Conservation (phyloP, 805 yeast species). For the Lachancea quebecensis region DNA sequence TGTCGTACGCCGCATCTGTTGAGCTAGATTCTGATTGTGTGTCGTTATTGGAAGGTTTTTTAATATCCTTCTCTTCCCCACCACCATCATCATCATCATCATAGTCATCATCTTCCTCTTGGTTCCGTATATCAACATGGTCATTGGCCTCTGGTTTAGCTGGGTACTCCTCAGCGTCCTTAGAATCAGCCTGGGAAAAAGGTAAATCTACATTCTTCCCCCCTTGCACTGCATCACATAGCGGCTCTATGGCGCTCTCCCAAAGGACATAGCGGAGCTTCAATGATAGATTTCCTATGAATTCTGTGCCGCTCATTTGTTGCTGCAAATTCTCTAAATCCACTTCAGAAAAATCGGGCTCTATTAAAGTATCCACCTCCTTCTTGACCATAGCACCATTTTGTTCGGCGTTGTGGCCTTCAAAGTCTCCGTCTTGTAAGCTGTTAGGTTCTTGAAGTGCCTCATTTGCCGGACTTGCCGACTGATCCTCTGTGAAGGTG, state of each 20-base stretch:
- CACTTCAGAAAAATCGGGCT: slow-evolving; percentile 34
- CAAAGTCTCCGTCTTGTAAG: neutral
- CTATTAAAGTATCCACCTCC: slow-evolving; percentile 7
- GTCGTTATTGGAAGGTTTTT: slow-evolving; percentile 4
- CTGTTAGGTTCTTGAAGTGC: neutral
- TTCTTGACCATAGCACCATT: slow-evolving; percentile 7
- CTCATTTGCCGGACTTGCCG: neutral
- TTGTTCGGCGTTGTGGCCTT: slow-evolving; percentile 10
- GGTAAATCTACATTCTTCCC: neutral
- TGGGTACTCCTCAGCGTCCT: neutral
- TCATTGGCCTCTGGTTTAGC: neutral
- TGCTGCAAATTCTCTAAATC: slow-evolving; percentile 36
- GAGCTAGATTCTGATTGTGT: neutral
- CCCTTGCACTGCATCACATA: slow-evolving; percentile 9
- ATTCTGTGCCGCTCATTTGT: slow-evolving; percentile 39
- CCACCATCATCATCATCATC: slow-evolving; percentile 24
- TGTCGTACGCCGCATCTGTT: slow-evolving; percentile 6
- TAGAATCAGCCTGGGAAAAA: neutral
- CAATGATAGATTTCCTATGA: slow-evolving; percentile 51
- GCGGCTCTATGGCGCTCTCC: slow-evolving; percentile 45
- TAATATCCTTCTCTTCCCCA: slow-evolving; percentile 11
- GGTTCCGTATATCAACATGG: slow-evolving; percentile 15
- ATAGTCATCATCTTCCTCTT: slow-evolving; percentile 34
- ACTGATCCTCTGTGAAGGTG: too few relatives aligned
- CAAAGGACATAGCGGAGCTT: slow-evolving; percentile 62